Base-by-base conservation (phyloP, 2,329 filamentous ascomycete species). In the Lasiodiplodia sp. region DNA sequence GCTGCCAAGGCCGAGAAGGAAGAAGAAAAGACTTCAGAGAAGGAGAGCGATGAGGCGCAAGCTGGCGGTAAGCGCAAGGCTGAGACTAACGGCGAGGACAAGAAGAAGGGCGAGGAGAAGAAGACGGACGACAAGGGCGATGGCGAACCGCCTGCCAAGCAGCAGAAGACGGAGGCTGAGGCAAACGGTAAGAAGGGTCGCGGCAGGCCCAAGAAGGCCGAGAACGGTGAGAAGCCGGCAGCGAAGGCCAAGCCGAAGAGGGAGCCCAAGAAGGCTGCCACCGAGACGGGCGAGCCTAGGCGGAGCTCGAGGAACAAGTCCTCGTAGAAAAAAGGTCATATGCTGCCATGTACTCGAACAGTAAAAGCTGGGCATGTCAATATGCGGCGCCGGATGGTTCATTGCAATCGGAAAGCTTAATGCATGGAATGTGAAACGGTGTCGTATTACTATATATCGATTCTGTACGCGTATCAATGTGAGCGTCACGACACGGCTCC, bases 191-290 rank as follows among this genome's bases (percentile, higher is more conserved):
- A 69, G 62, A 69, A 66, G 52, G 68, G 68, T 44, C 55, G 68
- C n/a, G 68, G 68, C 47, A 67, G 68, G n/a, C 68, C 68, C 28
- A 79, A 79, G 75, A 80, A 79, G 76, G 74, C 74, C 51, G 78
- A 78, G 34, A 70, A 72, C 51, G 75, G 73, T 64, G 73, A 60
- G 51, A 69, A 68, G 23, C 76, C 76, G 66, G 77, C 79, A 55
- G 74, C 78, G 37, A 75, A 71, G 18, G 74, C 75, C 72, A 84
- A 84, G 53, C 57, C 49, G 49, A 68, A 68, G 77, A 80, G 78
- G 71, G 75, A 80, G 72, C 79, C 83, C 37, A 85, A 85, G 80
- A 81, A 81, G 72, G 82, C 83, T 40, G 83, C 83, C 12, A 85
- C 83, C 37, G 83, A 80, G 63, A 78, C 80, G 67, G 83, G 83